phyloP scores from a whole-genome alignment of 305 asterid species.

The Fraxinus angustifolia region DNA sequence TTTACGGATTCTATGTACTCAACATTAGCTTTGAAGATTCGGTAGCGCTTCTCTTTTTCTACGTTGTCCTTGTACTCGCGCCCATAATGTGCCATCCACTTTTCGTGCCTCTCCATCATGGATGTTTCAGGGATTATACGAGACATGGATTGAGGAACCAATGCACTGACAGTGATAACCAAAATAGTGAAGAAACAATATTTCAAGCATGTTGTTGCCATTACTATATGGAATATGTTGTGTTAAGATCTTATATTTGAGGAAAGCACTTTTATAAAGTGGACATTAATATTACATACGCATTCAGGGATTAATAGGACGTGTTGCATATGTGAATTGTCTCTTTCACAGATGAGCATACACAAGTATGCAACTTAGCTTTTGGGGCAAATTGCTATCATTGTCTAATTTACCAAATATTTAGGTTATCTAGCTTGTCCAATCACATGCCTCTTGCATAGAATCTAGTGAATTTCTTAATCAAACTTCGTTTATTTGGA shows the following conservation, averaged over 20 bases:
- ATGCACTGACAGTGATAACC: neutral
- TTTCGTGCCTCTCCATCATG: neutral
- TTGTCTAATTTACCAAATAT: neutral
- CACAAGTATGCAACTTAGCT: neutral
- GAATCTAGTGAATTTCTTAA: too few species aligned
- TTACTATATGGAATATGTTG: neutral
- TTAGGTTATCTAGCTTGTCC: neutral
- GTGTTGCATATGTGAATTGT: neutral
- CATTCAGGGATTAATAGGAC: too few species aligned
- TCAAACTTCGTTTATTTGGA: too few species aligned
- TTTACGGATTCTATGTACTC: slow-evolving; percentile 21
- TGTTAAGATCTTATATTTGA: neutral
- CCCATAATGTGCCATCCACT: slow-evolving; percentile 18
- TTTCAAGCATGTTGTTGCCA: neutral
- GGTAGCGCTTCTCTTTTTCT: neutral
- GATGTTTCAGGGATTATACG: neutral
- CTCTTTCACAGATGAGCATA: neutral
- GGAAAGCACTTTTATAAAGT: neutral
- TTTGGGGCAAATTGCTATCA: neutral
- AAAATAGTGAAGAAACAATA: neutral
- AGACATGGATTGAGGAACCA: neutral
- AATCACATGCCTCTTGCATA: too few species aligned
- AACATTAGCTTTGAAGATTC: slow-evolving; percentile 22
- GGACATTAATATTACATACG: neutral
- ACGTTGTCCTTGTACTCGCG: neutral